Conservation (phyloP, 2,329 filamentous ascomycete genomes). For the Neonectria sp. region DNA sequence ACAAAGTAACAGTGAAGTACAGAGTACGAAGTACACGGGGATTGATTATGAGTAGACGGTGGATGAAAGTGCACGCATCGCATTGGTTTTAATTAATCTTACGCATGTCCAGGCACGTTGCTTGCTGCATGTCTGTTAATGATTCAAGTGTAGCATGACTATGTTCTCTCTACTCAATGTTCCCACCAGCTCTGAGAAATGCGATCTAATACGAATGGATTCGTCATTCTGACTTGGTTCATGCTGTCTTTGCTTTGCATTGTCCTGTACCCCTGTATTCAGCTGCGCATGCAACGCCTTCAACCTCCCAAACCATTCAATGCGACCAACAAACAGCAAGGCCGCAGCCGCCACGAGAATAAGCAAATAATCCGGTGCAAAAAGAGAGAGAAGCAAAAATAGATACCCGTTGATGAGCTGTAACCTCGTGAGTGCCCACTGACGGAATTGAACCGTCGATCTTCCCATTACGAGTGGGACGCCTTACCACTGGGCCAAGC, state of each 20-base stretch:
- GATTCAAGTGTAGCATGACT: not conserved
- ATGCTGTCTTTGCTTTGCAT: no score
- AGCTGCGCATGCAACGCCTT: no score
- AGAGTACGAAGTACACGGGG: not conserved
- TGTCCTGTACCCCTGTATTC: not conserved
- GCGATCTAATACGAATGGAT: not conserved
- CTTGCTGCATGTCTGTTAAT: not conserved
- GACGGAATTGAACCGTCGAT: constrained; percentile 46
- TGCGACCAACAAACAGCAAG: not conserved
- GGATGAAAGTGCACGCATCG: not conserved
- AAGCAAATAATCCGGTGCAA: not conserved
- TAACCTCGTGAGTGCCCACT: constrained; percentile 31
- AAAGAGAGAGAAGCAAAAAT: not conserved
- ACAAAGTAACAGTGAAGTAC: not conserved
- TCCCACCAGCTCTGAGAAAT: not conserved
- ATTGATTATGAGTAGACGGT: not conserved
- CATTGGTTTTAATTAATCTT: not conserved
- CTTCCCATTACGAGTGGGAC: constrained; percentile 48
- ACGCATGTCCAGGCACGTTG: not conserved
- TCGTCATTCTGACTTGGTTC: no score
- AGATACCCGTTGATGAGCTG: no score
- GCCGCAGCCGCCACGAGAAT: not conserved
- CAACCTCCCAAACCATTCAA: not conserved
- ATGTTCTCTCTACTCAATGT: not conserved
- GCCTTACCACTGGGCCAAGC: constrained; percentile 48